Conservation (phyloP, 805 yeast genomes). For the Cyberlindnera mrakii region DNA sequence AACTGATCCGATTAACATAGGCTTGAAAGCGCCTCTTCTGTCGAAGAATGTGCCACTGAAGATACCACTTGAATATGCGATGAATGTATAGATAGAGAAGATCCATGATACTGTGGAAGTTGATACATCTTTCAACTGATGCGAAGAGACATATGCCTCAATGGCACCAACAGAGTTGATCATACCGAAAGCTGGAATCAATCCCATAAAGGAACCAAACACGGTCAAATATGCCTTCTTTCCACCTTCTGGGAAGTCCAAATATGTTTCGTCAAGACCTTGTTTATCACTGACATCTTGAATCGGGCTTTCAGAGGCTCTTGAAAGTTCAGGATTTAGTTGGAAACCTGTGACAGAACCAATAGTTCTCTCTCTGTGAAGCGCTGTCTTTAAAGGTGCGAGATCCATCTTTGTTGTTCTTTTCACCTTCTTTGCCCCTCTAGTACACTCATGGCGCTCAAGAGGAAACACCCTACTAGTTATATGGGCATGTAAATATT, state of each 20-base stretch:
- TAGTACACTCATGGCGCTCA: background rate
- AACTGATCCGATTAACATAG: slow-evolving; percentile 32
- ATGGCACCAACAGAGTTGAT: slow-evolving; percentile 56
- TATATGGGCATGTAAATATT: too few species aligned
- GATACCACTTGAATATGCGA: slow-evolving; percentile 28
- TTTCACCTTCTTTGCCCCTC: background rate
- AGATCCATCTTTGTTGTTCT: background rate
- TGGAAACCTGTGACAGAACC: slow-evolving; percentile 7
- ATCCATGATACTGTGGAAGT: slow-evolving; percentile 53
- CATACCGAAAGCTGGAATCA: slow-evolving; percentile 47
- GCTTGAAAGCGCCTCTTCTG: slow-evolving; percentile 34
- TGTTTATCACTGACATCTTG: slow-evolving; percentile 1
- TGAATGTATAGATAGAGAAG: slow-evolving; percentile 31
- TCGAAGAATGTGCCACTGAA: slow-evolving; percentile 43
- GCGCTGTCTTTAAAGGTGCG: slow-evolving; percentile 3
- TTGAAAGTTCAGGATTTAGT: slow-evolving; percentile 1
- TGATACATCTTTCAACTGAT: slow-evolving; percentile 41
- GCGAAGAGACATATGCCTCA: slow-evolving; percentile 47
- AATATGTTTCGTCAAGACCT: slow-evolving; percentile 8
- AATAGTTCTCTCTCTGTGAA: slow-evolving; percentile 2
- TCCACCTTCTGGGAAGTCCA: slow-evolving; percentile 52
- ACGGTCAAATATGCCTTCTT: slow-evolving; percentile 45
- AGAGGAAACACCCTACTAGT: too few species aligned
- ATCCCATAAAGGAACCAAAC: slow-evolving; percentile 50
- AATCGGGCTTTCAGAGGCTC: background rate